Base-by-base conservation (phyloP, 106 monocot species). In the Iris macrosiphon region DNA sequence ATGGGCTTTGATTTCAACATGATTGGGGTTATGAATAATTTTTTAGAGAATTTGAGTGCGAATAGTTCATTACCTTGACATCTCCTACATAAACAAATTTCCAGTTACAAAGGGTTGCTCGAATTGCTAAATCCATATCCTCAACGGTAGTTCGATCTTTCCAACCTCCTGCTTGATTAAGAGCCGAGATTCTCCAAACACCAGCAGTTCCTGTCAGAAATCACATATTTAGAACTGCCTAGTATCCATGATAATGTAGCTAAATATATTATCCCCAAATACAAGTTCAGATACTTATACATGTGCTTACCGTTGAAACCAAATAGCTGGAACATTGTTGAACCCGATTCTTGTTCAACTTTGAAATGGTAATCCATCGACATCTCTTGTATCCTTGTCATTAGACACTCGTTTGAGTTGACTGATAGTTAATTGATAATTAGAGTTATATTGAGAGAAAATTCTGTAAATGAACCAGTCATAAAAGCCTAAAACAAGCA, bases 281-380 rank as follows among this genome's bases (percentile, higher is more conserved):
- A n/a, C n/a, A n/a, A n/a, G n/a, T n/a, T n/a, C n/a, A n/a, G n/a
- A n/a, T n/a, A n/a, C n/a, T n/a, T n/a, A n/a, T n/a, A n/a, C n/a
- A n/a, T 28, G 4, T 26, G 15, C 19, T 39, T 50, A 70, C 79
- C 79, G 62, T 74, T 79, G 43, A 79, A 79, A 34, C 79, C 79
- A 33, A 79, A 79, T 29, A 79, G 66, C 4, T 69, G 59, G 23
- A 34, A 60, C 7, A 61, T 48, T 15, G 60, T 69, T 12, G 79
- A 79, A 3, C 79, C 73, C 1, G 73, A 63, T 53, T 79, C 72
- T 37, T 79, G 78, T 52, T 79, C 78, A 20, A 79, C 62, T 54
- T 79, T 79, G 64, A 80, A 80, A 49, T 74, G 80, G 59, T 81
- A 81, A 34, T 81, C 71, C 61, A 81, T 56, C 6, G 80, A 75